Evolutionary conservation across 345 rosid genomes (phyloP).

Genomic region (Firmiana major): DNA sequence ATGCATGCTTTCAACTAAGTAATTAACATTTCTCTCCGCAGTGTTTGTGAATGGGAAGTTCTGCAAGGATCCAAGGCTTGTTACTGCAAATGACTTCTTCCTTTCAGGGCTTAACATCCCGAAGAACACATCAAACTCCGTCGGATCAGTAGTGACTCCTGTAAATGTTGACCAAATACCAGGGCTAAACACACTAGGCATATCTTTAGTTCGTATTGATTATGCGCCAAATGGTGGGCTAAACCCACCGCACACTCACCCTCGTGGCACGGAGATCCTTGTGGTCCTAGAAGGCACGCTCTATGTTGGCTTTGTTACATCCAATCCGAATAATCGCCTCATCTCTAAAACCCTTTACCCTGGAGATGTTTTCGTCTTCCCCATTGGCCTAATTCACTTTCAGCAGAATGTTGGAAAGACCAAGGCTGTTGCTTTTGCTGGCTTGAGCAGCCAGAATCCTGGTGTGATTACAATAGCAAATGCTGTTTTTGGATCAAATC

Average conservation of each 20-base stretch:
- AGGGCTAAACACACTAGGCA: slow-evolving; percentile 23
- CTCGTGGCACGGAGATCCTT: slow-evolving; percentile 18
- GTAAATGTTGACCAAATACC: not conserved
- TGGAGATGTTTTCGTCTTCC: slow-evolving; percentile 28
- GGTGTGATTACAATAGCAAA: slow-evolving; percentile 15
- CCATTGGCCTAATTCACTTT: slow-evolving; percentile 21
- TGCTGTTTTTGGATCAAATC: slow-evolving; percentile 13
- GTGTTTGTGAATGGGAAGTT: slow-evolving; percentile 22
- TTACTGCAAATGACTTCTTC: slow-evolving; percentile 12
- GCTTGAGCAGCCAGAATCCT: slow-evolving; percentile 23
- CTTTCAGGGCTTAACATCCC: slow-evolving; percentile 17
- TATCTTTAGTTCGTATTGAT: slow-evolving; percentile 20
- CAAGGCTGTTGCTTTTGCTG: slow-evolving; percentile 8
- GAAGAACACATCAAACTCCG: not conserved
- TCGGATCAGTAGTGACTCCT: slow-evolving; percentile 14
- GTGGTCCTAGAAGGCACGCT: slow-evolving; percentile 19
- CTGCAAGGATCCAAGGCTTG: slow-evolving; percentile 20
- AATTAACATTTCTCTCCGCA: not conserved
- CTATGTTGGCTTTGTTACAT: slow-evolving; percentile 19
- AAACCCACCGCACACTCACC: slow-evolving; percentile 29
- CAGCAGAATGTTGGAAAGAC: slow-evolving; percentile 18
- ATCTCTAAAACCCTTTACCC: slow-evolving; percentile 14
- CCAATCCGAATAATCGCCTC: slow-evolving; percentile 16
- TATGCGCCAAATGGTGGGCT: slow-evolving; percentile 15
- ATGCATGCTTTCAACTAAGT: not conserved